phyloP scores from a whole-genome alignment of 2,329 filamentous ascomycete species.

The Botrytis galanthina region DNA sequence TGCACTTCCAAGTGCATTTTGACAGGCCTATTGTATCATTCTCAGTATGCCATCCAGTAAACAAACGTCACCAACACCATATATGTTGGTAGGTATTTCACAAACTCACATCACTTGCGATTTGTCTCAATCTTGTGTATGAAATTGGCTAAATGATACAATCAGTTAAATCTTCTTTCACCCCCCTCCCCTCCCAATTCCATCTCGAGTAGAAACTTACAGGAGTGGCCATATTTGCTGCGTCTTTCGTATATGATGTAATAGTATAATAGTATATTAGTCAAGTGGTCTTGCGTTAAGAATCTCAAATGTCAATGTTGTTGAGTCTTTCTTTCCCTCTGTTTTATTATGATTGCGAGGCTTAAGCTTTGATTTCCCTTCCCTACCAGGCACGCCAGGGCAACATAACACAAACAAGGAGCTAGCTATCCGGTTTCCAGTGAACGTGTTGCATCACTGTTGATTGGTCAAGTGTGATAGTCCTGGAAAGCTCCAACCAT shows the following conservation, averaged over 20 bases:
- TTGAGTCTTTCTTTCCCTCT: constrained; percentile 3
- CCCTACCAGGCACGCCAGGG: neutral
- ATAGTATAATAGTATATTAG: neutral
- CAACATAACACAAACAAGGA: neutral
- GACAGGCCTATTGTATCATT: constrained; percentile 65
- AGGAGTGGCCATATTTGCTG: constrained; percentile 29
- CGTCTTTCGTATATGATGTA: constrained; percentile 12
- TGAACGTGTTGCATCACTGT: neutral
- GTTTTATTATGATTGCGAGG: neutral
- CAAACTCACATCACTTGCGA: constrained; percentile 71
- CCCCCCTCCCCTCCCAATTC: neutral
- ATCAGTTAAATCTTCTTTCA: neutral
- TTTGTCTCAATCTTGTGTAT: constrained; percentile 75
- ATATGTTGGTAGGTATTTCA: neutral
- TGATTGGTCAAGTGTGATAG: constrained; percentile 9
- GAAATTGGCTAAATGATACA: constrained; percentile 63
- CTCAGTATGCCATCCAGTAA: neutral
- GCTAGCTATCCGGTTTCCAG: neutral
- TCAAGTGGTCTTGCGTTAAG: neutral
- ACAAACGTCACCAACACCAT: constrained; percentile 1
- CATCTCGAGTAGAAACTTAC: neutral
- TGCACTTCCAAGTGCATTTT: constrained; percentile 68
- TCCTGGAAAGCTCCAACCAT: neutral
- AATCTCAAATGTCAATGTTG: neutral
- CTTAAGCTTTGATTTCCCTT: neutral